Evolutionary conservation across 2,329 filamentous ascomycete genomes (phyloP).

Genomic region (Emydomyces testavorans): DNA sequence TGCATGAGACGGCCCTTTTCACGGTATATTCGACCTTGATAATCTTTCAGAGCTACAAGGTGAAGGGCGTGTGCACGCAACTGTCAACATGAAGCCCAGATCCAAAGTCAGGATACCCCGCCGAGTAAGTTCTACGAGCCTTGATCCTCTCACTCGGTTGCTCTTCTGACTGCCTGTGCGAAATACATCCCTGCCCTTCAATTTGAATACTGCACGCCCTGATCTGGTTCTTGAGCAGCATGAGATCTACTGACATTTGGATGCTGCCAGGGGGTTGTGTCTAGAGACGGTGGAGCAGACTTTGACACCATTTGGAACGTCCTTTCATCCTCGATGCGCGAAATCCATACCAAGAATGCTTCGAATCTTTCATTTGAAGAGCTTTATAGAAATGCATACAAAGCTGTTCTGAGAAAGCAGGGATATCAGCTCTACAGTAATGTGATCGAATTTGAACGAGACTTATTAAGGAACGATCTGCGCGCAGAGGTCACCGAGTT

Average conservation of each 20-base stretch:
- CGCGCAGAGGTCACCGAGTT: constrained; percentile 57
- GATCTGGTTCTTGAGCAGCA: background rate
- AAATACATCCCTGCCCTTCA: too few species aligned
- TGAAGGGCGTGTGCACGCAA: background rate
- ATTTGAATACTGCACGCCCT: too few species aligned
- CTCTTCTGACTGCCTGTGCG: too few species aligned
- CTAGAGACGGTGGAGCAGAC: constrained; percentile 52
- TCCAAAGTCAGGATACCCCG: constrained; percentile 57
- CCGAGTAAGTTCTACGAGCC: constrained; percentile 45
- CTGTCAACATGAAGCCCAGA: constrained; percentile 41
- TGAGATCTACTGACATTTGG: background rate
- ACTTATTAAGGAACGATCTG: constrained; percentile 67
- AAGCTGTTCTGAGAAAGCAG: constrained; percentile 80
- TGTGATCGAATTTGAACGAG: constrained; percentile 68
- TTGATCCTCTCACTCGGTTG: too few species aligned
- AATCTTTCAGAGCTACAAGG: background rate
- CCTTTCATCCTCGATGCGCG: constrained; percentile 62
- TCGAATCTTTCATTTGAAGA: constrained; percentile 87
- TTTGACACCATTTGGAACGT: constrained; percentile 78
- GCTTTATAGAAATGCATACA: constrained; percentile 86
- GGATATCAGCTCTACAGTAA: constrained; percentile 69
- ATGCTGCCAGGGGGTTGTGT: constrained; percentile 41
- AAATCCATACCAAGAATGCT: constrained; percentile 88
- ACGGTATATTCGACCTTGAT: background rate
- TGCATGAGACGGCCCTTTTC: background rate